Evolutionary conservation across 257 asterid genomes (phyloP), one percentile per base, ranked within the genome.

Genomic region (Anisodus tanguticus): DNA sequence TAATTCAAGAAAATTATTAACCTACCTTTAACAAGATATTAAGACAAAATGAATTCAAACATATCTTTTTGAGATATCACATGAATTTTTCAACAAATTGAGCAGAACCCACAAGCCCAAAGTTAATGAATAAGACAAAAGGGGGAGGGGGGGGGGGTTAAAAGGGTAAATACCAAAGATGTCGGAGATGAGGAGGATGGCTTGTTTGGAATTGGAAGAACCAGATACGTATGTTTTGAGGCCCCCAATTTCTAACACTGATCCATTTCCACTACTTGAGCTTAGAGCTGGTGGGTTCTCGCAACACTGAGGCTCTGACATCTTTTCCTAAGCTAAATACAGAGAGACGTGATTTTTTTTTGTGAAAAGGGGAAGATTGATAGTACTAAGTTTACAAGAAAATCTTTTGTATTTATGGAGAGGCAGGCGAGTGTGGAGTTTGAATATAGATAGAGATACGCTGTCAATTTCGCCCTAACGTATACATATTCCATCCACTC

Each of bases 271-370:
- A 47, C 87, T 86, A 86, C 58, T 86, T 77, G 92, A 86, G 86
- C 87, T 87, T 79, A 90, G 66, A 45, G 69, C 80, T 26, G 97
- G 97, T n/a, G 97, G 94, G 12, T 90, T 90, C 78, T 87, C 93
- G 47, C 91, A 89, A 90, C 94, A 90, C 85, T 89, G 88, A 16
- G 91, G 89, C 15, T 93, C 94, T 67, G 94, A 87, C 93, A 91
- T 93, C 49, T 26, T 41, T 41, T 41, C 5, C 45, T 41, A 41
- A 41, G 54, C 10, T 8, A 49, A 9, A 49, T 8, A 49, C 11
- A 49, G 3, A 49, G 54, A 49, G 54, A 41, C 26, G 26, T 22
- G 26, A 22, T 22, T 22, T 22, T 22, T 22, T 22, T 22, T 22
- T 22, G 26, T 0, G 26, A 22, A 22, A 22, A 31, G 35, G 35